Percentiles rank a stretch among this genome's conserved stretches.
These are phyloP conservation scores for Penicillium paxilli DNA, from an alignment of 495 filamentous ascomycete species.

Conservation along the genomic window DNA sequence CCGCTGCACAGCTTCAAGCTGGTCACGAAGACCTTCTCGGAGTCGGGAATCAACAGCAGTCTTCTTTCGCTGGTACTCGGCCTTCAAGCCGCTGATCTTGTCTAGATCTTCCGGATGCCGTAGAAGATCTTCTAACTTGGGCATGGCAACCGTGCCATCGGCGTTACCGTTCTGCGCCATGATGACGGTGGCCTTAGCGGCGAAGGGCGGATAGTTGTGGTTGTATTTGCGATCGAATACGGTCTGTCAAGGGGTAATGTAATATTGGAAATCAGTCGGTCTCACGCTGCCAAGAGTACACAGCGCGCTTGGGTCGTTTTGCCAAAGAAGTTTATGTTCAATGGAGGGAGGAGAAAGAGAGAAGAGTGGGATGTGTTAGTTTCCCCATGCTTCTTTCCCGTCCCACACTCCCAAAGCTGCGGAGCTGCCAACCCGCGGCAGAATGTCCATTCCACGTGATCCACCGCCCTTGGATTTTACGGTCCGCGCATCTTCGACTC, in stretches of 20 bases:
- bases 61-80: slow-evolving; percentile 95
- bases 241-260: background rate
- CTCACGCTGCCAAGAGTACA: background rate
- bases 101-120: slow-evolving; percentile 84
- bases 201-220: slow-evolving; percentile 1
- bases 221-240: background rate
- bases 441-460: slow-evolving; percentile 23
- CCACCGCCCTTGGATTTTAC: slow-evolving; percentile 27
- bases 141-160: slow-evolving; percentile 46
- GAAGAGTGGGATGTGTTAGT: no score
- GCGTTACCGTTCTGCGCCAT: slow-evolving; percentile 42
- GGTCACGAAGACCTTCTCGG: slow-evolving; percentile 79
- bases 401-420: slow-evolving; percentile 13
- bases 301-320: background rate
- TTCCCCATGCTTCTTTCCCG: slow-evolving; percentile 1
- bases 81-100: slow-evolving; percentile 86
- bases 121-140: slow-evolving; percentile 53
- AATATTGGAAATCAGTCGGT: background rate
- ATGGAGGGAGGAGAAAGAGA: no score
- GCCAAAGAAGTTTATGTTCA: background rate
- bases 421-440: slow-evolving; percentile 23
- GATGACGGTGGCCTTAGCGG: slow-evolving; percentile 5
- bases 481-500: slow-evolving; percentile 2
- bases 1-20: slow-evolving; percentile 86
- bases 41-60: slow-evolving; percentile 85